These are phyloP conservation scores for Backusella tarrabulga DNA, from an alignment of 192 early-diverging fungal genomes.

Conservation along the genomic window DNA sequence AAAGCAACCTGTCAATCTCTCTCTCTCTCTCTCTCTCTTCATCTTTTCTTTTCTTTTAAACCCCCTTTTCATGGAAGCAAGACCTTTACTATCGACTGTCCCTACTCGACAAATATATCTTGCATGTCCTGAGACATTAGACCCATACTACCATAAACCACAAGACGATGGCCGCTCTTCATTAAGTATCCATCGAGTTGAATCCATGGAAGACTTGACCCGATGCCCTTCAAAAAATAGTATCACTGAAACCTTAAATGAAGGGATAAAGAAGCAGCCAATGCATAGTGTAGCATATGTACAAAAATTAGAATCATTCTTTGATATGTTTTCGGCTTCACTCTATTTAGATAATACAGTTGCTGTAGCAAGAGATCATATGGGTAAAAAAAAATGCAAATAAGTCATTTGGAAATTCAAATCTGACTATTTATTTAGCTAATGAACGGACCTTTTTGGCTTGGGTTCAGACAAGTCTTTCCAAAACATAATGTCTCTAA, in stretches of 20 bases:
- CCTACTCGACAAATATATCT: neutral
- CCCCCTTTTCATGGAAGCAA: neutral
- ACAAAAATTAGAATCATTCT: neutral
- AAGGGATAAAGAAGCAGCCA: neutral
- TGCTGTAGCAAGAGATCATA: constrained; percentile 75
- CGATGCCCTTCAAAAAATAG: neutral
- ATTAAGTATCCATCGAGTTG: neutral
- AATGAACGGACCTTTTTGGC: constrained; percentile 80
- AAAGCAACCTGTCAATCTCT: too few species aligned
- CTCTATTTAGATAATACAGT: constrained; percentile 65
- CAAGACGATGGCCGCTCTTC: neutral
- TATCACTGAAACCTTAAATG: neutral
- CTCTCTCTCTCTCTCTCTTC: too few species aligned
- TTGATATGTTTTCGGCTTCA: constrained; percentile 18
- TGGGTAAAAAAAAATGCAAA: constrained; percentile 38
- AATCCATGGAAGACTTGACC: neutral
- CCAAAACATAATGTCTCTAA: constrained; percentile 13
- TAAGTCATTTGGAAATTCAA: neutral
- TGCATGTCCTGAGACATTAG: neutral
- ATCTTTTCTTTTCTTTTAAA: too few species aligned
- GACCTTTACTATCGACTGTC: neutral
- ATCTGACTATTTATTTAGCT: constrained; percentile 35
- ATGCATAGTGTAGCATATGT: neutral
- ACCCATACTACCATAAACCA: neutral
- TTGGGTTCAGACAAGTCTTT: constrained; percentile 73